A percentile compares a stretch with the other conserved stretches of the same genome.
phyloP scores from a whole-genome alignment of 768 basidiomycete species.

The Rubroboletus satanas region DNA sequence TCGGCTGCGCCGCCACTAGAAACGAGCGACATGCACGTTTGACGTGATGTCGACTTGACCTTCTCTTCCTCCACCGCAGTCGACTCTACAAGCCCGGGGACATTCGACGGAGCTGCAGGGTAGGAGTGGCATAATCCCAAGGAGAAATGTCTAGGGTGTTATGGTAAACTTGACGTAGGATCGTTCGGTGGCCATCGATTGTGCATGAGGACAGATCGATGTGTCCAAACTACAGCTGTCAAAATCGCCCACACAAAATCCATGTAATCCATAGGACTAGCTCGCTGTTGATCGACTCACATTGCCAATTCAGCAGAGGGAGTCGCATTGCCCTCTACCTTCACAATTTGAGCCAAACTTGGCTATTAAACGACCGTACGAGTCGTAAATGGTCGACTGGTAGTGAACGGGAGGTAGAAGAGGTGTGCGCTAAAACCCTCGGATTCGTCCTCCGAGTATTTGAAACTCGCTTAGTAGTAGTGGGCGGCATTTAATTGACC shows the following conservation, averaged over 20 bases:
- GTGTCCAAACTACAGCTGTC: neutral
- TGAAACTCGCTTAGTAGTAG: conserved; percentile 11
- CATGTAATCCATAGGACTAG: conserved; percentile 1
- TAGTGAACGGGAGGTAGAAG: neutral
- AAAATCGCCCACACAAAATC: conserved; percentile 1
- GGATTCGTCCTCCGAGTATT: conserved; percentile 14
- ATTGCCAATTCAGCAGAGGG: conserved; percentile 18
- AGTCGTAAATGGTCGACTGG: neutral
- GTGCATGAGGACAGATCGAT: conserved; percentile 9
- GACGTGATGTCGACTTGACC: neutral
- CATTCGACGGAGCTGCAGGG: neutral
- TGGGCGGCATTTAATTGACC: neutral
- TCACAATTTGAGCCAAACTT: conserved; percentile 8
- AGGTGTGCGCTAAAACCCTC: conserved; percentile 18
- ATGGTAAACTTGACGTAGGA: neutral
- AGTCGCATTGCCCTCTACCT: conserved; percentile 3
- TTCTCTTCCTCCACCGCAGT: conserved; percentile 8
- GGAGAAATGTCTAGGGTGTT: too few species aligned
- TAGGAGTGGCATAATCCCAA: neutral
- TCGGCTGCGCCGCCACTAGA: conserved; percentile 14
- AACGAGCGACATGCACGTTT: conserved; percentile 6
- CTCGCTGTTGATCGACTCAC: conserved; percentile 15
- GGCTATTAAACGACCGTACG: neutral
- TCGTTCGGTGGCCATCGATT: neutral
- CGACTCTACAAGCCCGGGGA: conserved; percentile 6